Evolutionary conservation across 2,329 filamentous ascomycete species (phyloP).

Genomic region (Cladosporium sp.): DNA sequence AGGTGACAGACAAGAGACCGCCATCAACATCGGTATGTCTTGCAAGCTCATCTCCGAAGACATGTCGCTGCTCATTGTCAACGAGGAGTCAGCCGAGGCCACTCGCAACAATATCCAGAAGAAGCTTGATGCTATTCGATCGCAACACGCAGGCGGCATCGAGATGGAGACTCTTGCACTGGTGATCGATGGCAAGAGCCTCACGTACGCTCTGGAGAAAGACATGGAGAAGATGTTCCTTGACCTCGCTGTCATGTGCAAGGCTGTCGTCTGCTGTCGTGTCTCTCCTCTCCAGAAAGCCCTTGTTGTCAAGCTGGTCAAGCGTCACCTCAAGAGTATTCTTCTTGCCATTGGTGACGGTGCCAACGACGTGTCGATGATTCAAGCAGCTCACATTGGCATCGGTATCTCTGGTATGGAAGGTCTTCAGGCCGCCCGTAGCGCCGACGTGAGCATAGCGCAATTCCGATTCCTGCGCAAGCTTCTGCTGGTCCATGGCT

Average conservation of each 20-base stretch:
- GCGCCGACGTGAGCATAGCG: conserved; percentile 89
- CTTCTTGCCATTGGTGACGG: conserved; percentile 94
- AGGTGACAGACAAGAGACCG: conserved; percentile 94
- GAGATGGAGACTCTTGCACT: conserved; percentile 84
- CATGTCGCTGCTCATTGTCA: conserved; percentile 95
- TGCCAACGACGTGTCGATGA: conserved; percentile 99
- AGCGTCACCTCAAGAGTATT: conserved; percentile 85
- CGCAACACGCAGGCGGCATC: conserved; percentile 67
- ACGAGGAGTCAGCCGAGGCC: conserved; percentile 72
- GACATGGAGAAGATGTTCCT: conserved; percentile 91
- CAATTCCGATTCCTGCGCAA: conserved; percentile 96
- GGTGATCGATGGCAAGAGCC: conserved; percentile 90
- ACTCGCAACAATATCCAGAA: conserved; percentile 87
- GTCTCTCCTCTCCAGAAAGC: conserved; percentile 97
- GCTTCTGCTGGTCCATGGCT: conserved; percentile 85
- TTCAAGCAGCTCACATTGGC: conserved; percentile 95
- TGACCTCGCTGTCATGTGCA: conserved; percentile 90
- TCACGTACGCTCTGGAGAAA: conserved; percentile 88
- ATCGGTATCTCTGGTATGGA: conserved; percentile 96
- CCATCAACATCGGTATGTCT: conserved; percentile 99
- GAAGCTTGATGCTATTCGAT: conserved; percentile 85
- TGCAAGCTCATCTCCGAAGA: conserved; percentile 98
- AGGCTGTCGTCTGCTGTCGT: conserved; percentile 95
- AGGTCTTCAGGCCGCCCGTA: conserved; percentile 91
- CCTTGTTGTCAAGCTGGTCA: conserved; percentile 94